A percentile compares a stretch with the other conserved stretches of the same genome.
Evolutionary conservation across 2,329 filamentous ascomycete genomes (phyloP).

Genomic region (Cercospora sp.): DNA sequence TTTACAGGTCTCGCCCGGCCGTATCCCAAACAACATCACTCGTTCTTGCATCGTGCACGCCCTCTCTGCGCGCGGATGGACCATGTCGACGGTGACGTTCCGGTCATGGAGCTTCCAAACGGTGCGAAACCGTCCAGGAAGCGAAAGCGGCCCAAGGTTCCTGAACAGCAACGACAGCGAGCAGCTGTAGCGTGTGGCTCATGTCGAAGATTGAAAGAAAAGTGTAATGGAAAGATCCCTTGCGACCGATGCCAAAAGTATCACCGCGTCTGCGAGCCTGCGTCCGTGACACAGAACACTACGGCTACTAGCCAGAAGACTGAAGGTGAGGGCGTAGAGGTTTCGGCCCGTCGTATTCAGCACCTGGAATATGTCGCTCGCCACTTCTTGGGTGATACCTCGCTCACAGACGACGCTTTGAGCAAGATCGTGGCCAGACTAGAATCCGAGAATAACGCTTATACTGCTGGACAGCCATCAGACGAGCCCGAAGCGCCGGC

Average conservation of each 20-base stretch:
- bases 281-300: conserved; percentile 5
- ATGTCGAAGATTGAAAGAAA: conserved; percentile 26
- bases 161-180: conserved; percentile 23
- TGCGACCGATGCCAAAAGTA: conserved; percentile 19
- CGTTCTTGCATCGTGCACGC: not conserved
- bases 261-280: conserved; percentile 16
- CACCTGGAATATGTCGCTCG: conserved; percentile 23
- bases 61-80: not conserved
- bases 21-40: not conserved
- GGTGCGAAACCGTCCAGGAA: conserved; percentile 10
- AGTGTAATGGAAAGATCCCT: conserved; percentile 23
- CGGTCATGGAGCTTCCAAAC: not conserved
- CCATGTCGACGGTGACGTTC: not conserved
- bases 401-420: conserved; percentile 19
- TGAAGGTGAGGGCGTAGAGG: not conserved
- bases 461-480: conserved; percentile 6
- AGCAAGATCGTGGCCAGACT: conserved; percentile 21
- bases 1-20: not conserved
- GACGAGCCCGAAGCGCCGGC: conserved; percentile 42
- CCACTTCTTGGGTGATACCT: conserved; percentile 19
- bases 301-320: not conserved
- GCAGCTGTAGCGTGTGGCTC: conserved; percentile 20
- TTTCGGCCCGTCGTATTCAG: not conserved
- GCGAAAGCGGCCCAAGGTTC: conserved; percentile 23
- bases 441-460: conserved; percentile 7